Percentiles rank a stretch among this genome's conserved stretches.
Evolutionary conservation across 768 basidiomycete species (phyloP).

Genomic region (Rhodocollybia butyracea): DNA sequence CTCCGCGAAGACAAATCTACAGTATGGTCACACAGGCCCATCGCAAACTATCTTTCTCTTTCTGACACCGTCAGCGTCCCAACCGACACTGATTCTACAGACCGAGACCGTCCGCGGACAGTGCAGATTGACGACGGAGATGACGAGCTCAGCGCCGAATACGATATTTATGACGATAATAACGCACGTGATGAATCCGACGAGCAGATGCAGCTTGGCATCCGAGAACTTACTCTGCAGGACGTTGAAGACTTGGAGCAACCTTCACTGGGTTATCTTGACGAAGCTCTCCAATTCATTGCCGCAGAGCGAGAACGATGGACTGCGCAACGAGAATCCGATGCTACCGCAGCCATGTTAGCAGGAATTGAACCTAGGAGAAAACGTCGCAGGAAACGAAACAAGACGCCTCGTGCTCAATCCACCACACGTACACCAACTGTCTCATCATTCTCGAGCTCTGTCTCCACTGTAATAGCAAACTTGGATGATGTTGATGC

Average conservation of each 20-base stretch:
- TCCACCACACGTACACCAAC: conserved; percentile 10
- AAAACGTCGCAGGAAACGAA: conserved; percentile 36
- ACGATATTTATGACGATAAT: conserved; percentile 7
- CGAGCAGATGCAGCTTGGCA: conserved; percentile 12
- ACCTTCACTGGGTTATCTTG: conserved; percentile 71
- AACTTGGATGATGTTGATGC: conserved; percentile 16
- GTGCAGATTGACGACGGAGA: conserved; percentile 17
- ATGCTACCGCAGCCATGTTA: conserved; percentile 15
- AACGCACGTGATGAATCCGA: conserved; percentile 6
- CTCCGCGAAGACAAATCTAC: conserved; percentile 43
- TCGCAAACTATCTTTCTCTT: conserved; percentile 52
- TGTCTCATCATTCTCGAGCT: not conserved
- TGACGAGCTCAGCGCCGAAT: conserved; percentile 13
- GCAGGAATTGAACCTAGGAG: conserved; percentile 26
- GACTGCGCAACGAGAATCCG: conserved; percentile 42
- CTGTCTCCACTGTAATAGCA: conserved; percentile 1
- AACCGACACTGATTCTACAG: conserved; percentile 10
- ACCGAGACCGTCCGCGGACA: conserved; percentile 3
- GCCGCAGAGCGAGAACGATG: conserved; percentile 65
- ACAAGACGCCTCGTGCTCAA: conserved; percentile 15
- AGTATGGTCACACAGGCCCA: conserved; percentile 60
- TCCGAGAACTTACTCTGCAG: conserved; percentile 15
- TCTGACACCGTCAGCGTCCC: conserved; percentile 18
- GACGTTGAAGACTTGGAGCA: conserved; percentile 36
- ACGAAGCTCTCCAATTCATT: conserved; percentile 72